Evolutionary conservation across 257 asterid species (phyloP).

Genomic region (Thymus mandschuricus): DNA sequence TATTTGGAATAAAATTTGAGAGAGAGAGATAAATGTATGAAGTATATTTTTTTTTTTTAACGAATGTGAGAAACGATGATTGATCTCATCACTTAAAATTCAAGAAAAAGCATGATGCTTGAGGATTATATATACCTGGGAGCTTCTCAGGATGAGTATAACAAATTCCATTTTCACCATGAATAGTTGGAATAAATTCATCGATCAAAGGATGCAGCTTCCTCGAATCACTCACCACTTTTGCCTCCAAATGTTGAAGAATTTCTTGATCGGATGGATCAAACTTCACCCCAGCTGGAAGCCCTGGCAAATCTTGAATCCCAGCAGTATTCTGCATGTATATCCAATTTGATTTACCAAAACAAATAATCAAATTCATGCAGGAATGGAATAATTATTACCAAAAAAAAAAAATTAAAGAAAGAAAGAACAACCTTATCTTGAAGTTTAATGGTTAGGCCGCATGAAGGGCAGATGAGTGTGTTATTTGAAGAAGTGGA

Average conservation of each 20-base stretch:
- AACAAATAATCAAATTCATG: no score
- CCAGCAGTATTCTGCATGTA: slow-evolving; percentile 5
- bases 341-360: no score
- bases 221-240: slow-evolving; percentile 33
- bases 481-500: slow-evolving; percentile 33
- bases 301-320: slow-evolving; percentile 51
- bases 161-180: slow-evolving; percentile 58
- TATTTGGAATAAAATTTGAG: no score
- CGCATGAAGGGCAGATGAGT: slow-evolving; percentile 47
- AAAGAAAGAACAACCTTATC: slow-evolving; percentile 32
- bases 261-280: slow-evolving; percentile 66
- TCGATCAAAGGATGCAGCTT: slow-evolving; percentile 54
- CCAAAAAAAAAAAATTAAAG: no score
- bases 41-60: no score
- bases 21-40: no score
- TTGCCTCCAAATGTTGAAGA: slow-evolving; percentile 52
- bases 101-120: background rate
- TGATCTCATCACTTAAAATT: background rate
- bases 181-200: slow-evolving; percentile 55
- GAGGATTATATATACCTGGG: slow-evolving; percentile 40
- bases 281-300: slow-evolving; percentile 64
- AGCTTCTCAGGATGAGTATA: slow-evolving; percentile 60
- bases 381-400: background rate
- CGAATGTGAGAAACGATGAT: no score
- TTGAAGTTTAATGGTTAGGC: slow-evolving; percentile 34